Evolutionary conservation across 139 green algal species (phyloP).

Genomic region (Tetraselmis chui): DNA sequence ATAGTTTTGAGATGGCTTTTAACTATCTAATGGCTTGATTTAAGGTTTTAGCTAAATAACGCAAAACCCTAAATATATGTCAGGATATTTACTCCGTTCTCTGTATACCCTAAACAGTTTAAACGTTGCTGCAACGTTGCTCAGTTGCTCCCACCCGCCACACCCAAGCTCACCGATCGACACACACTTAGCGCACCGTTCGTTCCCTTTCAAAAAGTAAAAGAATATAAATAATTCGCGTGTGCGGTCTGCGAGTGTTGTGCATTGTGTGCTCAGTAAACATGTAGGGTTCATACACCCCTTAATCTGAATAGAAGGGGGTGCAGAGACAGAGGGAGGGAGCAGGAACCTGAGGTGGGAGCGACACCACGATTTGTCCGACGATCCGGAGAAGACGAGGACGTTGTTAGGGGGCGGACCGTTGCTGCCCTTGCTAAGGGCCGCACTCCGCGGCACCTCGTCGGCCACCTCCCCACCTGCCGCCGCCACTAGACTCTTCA

Average conservation of each 20-base stretch:
- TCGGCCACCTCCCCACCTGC: neutral
- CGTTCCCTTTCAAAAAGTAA: neutral
- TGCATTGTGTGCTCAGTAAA: too few relatives aligned
- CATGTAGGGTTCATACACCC: neutral
- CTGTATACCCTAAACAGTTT: too few relatives aligned
- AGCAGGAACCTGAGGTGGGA: neutral
- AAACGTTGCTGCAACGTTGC: too few relatives aligned
- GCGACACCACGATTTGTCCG: neutral
- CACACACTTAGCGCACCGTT: too few relatives aligned
- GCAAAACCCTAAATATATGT: too few relatives aligned
- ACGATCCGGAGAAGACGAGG: neutral
- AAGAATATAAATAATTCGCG: neutral
- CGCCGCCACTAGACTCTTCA: neutral
- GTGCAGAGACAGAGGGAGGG: neutral
- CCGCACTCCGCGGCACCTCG: neutral
- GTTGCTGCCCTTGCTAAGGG: neutral
- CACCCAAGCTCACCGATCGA: too few relatives aligned
- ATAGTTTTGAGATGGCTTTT: too few relatives aligned
- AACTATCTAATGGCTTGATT: too few relatives aligned
- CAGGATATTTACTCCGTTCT: too few relatives aligned
- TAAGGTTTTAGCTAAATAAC: too few relatives aligned
- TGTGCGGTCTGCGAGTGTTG: neutral
- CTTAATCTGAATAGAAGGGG: neutral
- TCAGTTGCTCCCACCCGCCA: too few relatives aligned
- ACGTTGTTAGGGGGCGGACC: neutral